Conservation (phyloP, 2,329 filamentous ascomycete species). For the Claviceps fusiformis region DNA sequence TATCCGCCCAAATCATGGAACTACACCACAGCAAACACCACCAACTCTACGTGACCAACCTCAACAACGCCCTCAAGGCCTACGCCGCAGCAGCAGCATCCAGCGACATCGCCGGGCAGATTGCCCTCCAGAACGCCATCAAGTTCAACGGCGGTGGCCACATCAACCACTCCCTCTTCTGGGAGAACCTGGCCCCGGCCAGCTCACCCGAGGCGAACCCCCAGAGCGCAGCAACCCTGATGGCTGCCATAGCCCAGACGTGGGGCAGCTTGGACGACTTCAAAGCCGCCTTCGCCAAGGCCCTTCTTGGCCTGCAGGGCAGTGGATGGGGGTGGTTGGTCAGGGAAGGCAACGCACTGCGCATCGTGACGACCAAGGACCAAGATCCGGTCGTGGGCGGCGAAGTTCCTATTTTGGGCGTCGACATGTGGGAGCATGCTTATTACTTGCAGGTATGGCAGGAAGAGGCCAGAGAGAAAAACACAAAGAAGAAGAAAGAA, state of each 20-base stretch:
- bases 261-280: slow-evolving; percentile 61
- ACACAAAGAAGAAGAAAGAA: slow-evolving; percentile 10
- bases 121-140: slow-evolving; percentile 56
- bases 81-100: slow-evolving; percentile 42
- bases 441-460: slow-evolving; percentile 77
- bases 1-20: slow-evolving; percentile 69
- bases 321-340: slow-evolving; percentile 86
- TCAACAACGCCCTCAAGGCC: slow-evolving; percentile 52
- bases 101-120: slow-evolving; percentile 48
- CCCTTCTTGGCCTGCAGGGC: slow-evolving; percentile 61
- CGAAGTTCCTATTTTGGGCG: slow-evolving; percentile 57
- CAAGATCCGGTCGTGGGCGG: slow-evolving; percentile 60
- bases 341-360: slow-evolving; percentile 45
- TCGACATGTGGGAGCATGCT: slow-evolving; percentile 92
- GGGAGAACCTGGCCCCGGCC: slow-evolving; percentile 63
- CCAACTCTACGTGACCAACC: slow-evolving; percentile 63
- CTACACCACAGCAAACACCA: slow-evolving; percentile 71
- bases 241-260: slow-evolving; percentile 44
- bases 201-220: slow-evolving; percentile 42
- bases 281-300: slow-evolving; percentile 48
- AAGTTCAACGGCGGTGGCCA: slow-evolving; percentile 87
- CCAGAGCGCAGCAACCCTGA: slow-evolving; percentile 36
- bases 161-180: slow-evolving; percentile 88
- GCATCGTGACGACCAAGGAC: slow-evolving; percentile 72
- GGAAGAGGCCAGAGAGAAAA: too few species aligned